Percentiles rank a stretch among this genome's conserved stretches.
These are phyloP conservation scores for Odontarrhena argentea DNA, from an alignment of 345 rosid genomes.

Conservation along the genomic window DNA sequence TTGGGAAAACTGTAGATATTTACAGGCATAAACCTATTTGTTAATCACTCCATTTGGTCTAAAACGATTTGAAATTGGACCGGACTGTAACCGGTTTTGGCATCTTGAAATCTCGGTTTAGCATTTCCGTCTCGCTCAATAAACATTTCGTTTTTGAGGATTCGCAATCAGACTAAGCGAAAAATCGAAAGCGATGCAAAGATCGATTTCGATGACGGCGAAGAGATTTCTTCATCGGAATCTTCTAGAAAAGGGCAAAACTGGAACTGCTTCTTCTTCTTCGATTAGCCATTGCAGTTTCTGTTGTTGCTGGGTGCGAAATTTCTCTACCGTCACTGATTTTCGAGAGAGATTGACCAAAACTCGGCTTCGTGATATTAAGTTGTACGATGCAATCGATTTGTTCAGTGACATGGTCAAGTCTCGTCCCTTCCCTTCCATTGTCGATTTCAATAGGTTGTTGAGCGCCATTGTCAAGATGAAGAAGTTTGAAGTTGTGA, in stretches of 20 bases:
- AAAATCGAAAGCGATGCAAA: constrained; percentile 21
- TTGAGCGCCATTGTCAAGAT: constrained; percentile 29
- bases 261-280: constrained; percentile 5
- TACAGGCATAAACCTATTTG: neutral
- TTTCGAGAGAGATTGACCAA: constrained; percentile 25
- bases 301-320: constrained; percentile 23
- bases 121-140: neutral
- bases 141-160: constrained; percentile 5
- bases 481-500: constrained; percentile 32
- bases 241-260: constrained; percentile 16
- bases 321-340: constrained; percentile 16
- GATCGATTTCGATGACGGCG: constrained; percentile 34
- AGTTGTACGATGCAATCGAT: constrained; percentile 29
- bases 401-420: constrained; percentile 33
- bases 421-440: constrained; percentile 29
- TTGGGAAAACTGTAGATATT: neutral
- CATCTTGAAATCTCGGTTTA: neutral
- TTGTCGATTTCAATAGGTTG: constrained; percentile 33
- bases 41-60: constrained; percentile 2
- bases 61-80: neutral
- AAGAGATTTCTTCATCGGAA: constrained; percentile 31
- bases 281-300: constrained; percentile 26
- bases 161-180: neutral
- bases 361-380: constrained; percentile 26
- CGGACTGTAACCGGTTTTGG: constrained; percentile 21